Evolutionary conservation across 2,329 filamentous ascomycete genomes (phyloP), one percentile per base, ranked within the genome.

Genomic region (Sarocladium strictum): DNA sequence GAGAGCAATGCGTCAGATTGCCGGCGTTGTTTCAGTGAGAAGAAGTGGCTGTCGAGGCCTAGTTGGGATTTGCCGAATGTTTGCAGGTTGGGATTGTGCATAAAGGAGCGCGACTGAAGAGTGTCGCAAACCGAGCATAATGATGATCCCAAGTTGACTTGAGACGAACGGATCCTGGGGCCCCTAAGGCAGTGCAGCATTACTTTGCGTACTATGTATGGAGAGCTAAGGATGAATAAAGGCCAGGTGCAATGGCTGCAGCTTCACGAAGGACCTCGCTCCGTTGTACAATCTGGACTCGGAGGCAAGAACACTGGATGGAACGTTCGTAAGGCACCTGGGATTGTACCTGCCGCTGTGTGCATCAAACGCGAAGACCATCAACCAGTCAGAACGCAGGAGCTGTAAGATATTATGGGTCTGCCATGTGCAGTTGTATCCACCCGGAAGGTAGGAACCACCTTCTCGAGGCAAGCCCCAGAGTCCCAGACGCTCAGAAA

Each of bases 21-120:
- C 21, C 47, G 47, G 47, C 47, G 21, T 33, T 15, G 47, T 51
- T 51, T 51, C 47, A 51, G 47, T 29, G 29, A 51, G 27, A 51
- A 15, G 43, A 47, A 11, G 43, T 24, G 43, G 43, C 43, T 24
- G 5, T 29, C 10, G 43, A 12, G 23, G 5, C 24, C 24, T 14
- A 9, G 14, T 47, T 17, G 10, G 21, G 43, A 47, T 47, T 47
- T 27, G 43, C 3, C 24, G 43, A 51, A 9, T 51, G 26, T 35
- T 51, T 51, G 15, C 10, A 33, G 15, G 47, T 21, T 35, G 17
- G 43, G 40, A 11, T 23, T 10, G 17, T 27, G 43, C 43, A 47
- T 47, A 15, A 47, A 12, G 24, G 21, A 17, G n/a, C 14, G 43
- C 29, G 43, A 24, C 43, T 47, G 43, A 15, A 17, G 12, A 27